These are phyloP conservation scores for Penicillium mononematosum DNA, from an alignment of 495 filamentous ascomycete species.

Conservation along the genomic window DNA sequence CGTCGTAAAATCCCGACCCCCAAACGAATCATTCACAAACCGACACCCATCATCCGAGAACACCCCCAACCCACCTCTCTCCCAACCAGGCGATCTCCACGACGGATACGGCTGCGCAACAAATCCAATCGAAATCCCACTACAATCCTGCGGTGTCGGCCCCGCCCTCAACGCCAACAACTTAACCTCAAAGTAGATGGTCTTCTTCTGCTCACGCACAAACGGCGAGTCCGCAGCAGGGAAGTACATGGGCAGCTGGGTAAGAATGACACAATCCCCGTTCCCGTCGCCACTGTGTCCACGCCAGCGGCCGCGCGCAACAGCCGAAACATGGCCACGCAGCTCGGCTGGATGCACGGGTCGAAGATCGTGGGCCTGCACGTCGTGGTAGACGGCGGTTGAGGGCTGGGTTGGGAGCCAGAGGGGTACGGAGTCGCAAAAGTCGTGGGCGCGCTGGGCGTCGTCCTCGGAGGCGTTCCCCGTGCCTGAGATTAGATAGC, in stretches of 20 bases:
- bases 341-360: slow-evolving; percentile 50
- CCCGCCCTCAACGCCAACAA: slow-evolving; percentile 48
- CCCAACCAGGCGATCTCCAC: slow-evolving; percentile 90
- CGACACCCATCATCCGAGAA: slow-evolving; percentile 88
- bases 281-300: slow-evolving; percentile 41
- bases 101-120: slow-evolving; percentile 77
- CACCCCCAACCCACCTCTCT: slow-evolving; percentile 78
- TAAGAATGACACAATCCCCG: slow-evolving; percentile 53
- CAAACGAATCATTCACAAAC: slow-evolving; percentile 84
- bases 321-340: slow-evolving; percentile 38
- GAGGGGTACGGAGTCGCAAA: slow-evolving; percentile 66
- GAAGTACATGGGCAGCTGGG: slow-evolving; percentile 74
- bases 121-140: slow-evolving; percentile 74
- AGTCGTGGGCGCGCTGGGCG: slow-evolving; percentile 69
- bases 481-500: slow-evolving; percentile 63
- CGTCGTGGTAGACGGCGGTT: slow-evolving; percentile 35
- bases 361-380: slow-evolving; percentile 44
- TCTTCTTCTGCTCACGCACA: slow-evolving; percentile 50
- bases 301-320: slow-evolving; percentile 42
- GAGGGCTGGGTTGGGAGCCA: slow-evolving; percentile 52
- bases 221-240: slow-evolving; percentile 66
- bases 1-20: slow-evolving; percentile 71
- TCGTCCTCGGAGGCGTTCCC: slow-evolving; percentile 72
- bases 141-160: slow-evolving; percentile 37
- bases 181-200: slow-evolving; percentile 78